These are phyloP conservation scores for Ceratocystis eucalypticola DNA, from an alignment of 2,329 filamentous ascomycete species.

Conservation along the genomic window DNA sequence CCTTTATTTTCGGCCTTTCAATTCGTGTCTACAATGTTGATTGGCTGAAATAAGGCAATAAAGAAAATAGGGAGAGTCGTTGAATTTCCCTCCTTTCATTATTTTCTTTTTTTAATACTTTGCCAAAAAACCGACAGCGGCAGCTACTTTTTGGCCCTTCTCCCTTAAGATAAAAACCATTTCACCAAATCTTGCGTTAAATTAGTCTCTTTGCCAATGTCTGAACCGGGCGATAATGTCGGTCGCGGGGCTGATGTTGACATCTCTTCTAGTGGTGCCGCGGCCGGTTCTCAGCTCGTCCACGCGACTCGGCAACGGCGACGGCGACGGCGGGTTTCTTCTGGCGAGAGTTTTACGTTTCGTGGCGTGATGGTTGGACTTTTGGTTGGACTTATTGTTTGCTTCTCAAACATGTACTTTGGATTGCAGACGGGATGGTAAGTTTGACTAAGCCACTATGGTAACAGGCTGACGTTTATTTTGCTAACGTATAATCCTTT, in stretches of 20 bases:
- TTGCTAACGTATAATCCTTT: neutral
- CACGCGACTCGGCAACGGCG: neutral
- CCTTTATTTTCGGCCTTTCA: neutral
- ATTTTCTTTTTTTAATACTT: neutral
- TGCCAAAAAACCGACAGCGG: neutral
- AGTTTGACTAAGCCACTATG: conserved; percentile 3
- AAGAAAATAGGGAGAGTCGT: neutral
- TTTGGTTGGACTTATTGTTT: conserved; percentile 76
- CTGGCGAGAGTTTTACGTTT: conserved; percentile 63
- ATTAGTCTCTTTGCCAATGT: neutral
- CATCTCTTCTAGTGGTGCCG: neutral
- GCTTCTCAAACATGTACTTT: conserved; percentile 97
- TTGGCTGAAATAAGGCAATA: neutral
- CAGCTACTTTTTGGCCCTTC: neutral
- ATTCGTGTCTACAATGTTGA: neutral
- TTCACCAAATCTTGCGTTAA: too few species aligned
- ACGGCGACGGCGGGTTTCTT: conserved; percentile 15
- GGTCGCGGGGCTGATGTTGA: neutral
- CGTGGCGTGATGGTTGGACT: conserved; percentile 70
- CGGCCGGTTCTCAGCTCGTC: neutral
- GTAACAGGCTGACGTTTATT: neutral
- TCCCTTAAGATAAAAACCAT: neutral
- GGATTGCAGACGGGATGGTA: conserved; percentile 67
- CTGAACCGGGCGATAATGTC: neutral
- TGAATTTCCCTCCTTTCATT: neutral